Base-by-base conservation (phyloP, 2,329 filamentous ascomycete genomes). In the Colletotrichum echinochloae region DNA sequence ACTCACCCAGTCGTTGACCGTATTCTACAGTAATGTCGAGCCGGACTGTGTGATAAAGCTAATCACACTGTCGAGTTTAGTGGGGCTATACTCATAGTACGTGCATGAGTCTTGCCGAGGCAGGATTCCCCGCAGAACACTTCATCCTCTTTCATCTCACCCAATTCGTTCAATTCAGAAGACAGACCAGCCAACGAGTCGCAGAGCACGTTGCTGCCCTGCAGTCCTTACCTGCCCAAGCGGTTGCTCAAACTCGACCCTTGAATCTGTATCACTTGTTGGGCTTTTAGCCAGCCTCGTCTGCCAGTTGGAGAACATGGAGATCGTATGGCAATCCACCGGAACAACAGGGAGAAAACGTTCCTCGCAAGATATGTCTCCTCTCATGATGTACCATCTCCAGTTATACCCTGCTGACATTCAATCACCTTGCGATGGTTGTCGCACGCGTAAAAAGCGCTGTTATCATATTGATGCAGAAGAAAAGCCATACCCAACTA, bases 371-470 rank as follows among this genome's bases (percentile, higher is more conserved):
- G 60, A 62, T 62, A 52, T n/a, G 60, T 62, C 11, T 6, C 14
- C 2, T 4, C 12, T 7, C 3, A 9, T 3, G 16, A 26, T 12
- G 6, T 9, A 11, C 18, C 11, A 1, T 12, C 5, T 14, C 14
- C 3, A 2, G 4, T 14, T 9, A 23, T 7, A 35, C n/a, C 6
- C 2, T 12, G 20, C 54, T 68, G 28, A 67, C 59, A 18, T 14
- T 5, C 1, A 12, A 18, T 33, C 35, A 75, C 74, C 74, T 2
- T 75, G 74, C 59, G 48, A 65, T 20, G 52, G 26, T n/a, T 75
- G 74, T 54, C 73, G 73, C 12, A 30, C 59, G 18, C 64, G 72
- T 3, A 75, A 74, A 46, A 75, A 74, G 60, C 72, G 56, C 41
- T 75, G 74, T 48, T 74, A 74, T 33, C 73, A 75, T 41, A 20